Percentiles rank a stretch among this genome's conserved stretches.
phyloP scores from a whole-genome alignment of 306 rosid species.

The Glycine tomentella region DNA sequence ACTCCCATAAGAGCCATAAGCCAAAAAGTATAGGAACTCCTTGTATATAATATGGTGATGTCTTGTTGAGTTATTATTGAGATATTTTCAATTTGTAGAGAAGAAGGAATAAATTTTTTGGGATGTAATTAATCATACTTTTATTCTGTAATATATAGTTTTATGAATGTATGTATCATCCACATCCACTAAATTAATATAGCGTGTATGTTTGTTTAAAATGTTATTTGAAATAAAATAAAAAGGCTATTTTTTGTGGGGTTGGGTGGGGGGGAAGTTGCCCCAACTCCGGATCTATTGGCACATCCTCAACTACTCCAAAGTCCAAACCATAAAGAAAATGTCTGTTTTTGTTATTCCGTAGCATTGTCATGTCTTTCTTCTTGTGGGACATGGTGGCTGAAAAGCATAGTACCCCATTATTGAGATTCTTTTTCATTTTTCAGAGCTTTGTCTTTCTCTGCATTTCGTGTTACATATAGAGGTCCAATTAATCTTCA shows the following conservation, averaged over 20 bases:
- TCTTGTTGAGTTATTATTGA: constrained; percentile 22
- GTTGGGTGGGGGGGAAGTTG: constrained; percentile 11
- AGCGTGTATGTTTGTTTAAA: not conserved
- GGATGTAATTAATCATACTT: constrained; percentile 6
- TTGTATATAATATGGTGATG: constrained; percentile 65
- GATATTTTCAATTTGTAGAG: constrained; percentile 54
- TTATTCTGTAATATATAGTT: constrained; percentile 5
- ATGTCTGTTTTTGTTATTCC: not conserved
- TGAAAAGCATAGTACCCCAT: constrained; percentile 43
- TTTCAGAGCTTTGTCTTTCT: constrained; percentile 42
- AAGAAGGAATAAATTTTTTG: constrained; percentile 52
- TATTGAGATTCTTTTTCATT: constrained; percentile 35
- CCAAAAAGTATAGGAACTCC: constrained; percentile 46
- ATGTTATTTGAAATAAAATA: not conserved
- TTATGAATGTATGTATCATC: not conserved
- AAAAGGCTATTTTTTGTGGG: not conserved
- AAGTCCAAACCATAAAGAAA: constrained; percentile 23
- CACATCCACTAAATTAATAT: not conserved
- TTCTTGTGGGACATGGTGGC: constrained; percentile 40
- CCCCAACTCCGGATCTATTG: not conserved
- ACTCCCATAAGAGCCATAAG: constrained; percentile 32
- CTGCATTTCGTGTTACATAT: not conserved
- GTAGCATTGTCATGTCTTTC: constrained; percentile 14
- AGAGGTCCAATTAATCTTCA: not conserved
- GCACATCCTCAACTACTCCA: constrained; percentile 37